Evolutionary conservation across 1,284 basidiomycete genomes (phyloP).

Genomic region (Ganoderma boninense): DNA sequence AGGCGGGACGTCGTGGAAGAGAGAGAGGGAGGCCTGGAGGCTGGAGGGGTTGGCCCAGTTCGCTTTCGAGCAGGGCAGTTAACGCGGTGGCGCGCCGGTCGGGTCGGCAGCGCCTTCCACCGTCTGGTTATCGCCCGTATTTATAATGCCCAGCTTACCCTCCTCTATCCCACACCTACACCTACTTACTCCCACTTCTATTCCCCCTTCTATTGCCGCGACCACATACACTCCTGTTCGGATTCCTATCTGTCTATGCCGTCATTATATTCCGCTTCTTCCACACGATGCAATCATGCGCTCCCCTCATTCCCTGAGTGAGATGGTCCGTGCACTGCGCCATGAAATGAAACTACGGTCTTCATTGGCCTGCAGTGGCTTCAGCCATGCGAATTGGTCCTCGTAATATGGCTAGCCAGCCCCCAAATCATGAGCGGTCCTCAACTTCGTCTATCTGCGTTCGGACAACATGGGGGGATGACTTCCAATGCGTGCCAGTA

Average conservation of each 20-base stretch:
- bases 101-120: constrained; percentile 24
- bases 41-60: constrained; percentile 28
- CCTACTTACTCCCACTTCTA: constrained; percentile 1
- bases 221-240: not conserved
- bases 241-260: constrained; percentile 12
- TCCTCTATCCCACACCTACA: constrained; percentile 6
- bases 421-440: not conserved
- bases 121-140: constrained; percentile 12
- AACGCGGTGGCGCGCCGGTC: constrained; percentile 33
- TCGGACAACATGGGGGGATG: not conserved
- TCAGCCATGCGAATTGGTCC: not conserved
- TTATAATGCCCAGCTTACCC: constrained; percentile 1
- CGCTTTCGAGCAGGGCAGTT: constrained; percentile 24
- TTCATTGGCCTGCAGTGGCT: not conserved
- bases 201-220: not conserved
- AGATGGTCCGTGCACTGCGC: not conserved
- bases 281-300: constrained; percentile 14
- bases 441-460: not conserved
- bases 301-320: not conserved
- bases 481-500: not conserved
- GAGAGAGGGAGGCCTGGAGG: constrained; percentile 21
- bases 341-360: not conserved
- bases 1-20: constrained; percentile 27
- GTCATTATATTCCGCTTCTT: constrained; percentile 9
- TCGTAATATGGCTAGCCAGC: not conserved